Evolutionary conservation across 73 alveolate species (phyloP).

Genomic region (Effrenium voratum): DNA sequence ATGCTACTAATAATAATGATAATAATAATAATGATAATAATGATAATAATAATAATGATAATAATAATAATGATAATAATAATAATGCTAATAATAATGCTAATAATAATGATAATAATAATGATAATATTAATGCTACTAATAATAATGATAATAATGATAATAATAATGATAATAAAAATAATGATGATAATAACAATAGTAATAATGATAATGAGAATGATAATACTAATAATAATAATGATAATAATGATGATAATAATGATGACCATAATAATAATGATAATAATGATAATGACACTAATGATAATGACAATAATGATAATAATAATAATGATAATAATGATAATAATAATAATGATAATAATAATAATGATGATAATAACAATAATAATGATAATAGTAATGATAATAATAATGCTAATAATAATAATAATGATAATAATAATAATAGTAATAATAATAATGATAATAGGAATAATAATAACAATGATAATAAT

Average conservation of each 20-base stretch:
- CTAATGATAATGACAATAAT: too few relatives aligned
- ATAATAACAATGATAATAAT: neutral
- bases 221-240: neutral
- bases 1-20: neutral
- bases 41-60: neutral
- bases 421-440: neutral
- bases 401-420: neutral
- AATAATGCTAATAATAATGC: too few relatives aligned
- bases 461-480: neutral
- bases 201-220: neutral
- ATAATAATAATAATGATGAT: too few relatives aligned
- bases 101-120: too few relatives aligned
- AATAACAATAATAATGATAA: too few relatives aligned
- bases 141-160: too few relatives aligned
- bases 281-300: too few relatives aligned
- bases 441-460: neutral
- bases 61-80: too few relatives aligned
- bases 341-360: too few relatives aligned
- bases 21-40: neutral
- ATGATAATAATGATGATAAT: neutral
- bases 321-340: too few relatives aligned
- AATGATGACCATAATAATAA: neutral
- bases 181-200: neutral
- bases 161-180: neutral
- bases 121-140: too few relatives aligned